A percentile compares a stretch with the other conserved stretches of the same genome.
phyloP scores from a whole-genome alignment of 257 asterid genomes.

The Forsythia suspensa region DNA sequence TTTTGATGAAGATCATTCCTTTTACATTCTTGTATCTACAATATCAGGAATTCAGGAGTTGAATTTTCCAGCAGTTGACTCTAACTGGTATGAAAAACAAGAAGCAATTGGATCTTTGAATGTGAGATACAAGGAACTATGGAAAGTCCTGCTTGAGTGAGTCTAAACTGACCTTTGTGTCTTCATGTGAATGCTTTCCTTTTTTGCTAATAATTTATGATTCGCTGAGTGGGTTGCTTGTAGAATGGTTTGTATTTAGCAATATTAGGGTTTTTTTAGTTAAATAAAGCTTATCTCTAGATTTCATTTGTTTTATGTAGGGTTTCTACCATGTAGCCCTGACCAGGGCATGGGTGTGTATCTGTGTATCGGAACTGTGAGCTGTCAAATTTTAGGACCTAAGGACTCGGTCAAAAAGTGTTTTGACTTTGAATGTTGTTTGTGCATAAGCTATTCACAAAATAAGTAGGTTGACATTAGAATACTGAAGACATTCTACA shows the following conservation, averaged over 20 bases:
- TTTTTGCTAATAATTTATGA: conserved; percentile 1
- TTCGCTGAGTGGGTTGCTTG: conserved; percentile 8
- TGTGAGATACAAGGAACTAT: conserved; percentile 66
- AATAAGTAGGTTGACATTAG: not conserved
- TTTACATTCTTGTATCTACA: conserved; percentile 11
- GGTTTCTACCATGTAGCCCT: not conserved
- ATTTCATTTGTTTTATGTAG: conserved; percentile 3
- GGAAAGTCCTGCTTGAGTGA: conserved; percentile 65
- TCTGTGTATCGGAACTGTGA: not conserved
- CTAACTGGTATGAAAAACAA: conserved; percentile 59
- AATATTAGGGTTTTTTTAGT: conserved; percentile 1
- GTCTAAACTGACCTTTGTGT: conserved; percentile 33
- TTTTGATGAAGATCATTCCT: not conserved
- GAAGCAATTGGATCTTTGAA: conserved; percentile 78
- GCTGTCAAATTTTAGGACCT: not conserved
- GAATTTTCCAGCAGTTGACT: conserved; percentile 57
- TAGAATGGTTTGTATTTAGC: conserved; percentile 9
- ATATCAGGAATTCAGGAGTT: conserved; percentile 60
- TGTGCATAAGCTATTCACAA: not conserved
- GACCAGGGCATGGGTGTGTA: not conserved
- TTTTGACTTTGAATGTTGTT: not conserved
- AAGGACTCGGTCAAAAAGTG: not conserved
- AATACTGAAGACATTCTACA: not conserved
- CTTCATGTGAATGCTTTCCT: conserved; percentile 17
- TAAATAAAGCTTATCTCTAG: not conserved